These are phyloP conservation scores for Botrytis tulipae DNA, from an alignment of 2,329 filamentous ascomycete species.

Conservation along the genomic window DNA sequence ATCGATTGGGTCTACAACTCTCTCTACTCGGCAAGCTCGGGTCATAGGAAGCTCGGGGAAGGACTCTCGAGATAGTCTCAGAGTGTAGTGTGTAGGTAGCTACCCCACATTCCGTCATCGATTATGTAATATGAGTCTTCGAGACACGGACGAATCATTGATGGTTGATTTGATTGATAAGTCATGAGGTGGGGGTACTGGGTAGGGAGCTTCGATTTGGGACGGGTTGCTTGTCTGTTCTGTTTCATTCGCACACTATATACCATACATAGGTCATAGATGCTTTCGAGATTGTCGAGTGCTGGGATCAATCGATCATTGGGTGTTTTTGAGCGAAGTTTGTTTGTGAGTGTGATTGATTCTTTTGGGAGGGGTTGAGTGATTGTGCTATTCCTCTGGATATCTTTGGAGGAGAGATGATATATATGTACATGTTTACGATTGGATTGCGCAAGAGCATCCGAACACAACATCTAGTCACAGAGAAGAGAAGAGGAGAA, in stretches of 20 bases:
- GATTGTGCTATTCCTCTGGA: neutral
- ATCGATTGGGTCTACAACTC: neutral
- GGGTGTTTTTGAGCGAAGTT: neutral
- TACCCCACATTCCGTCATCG: slow-evolving; percentile 13
- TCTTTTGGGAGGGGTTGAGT: no score
- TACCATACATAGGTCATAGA: no score
- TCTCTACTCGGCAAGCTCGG: neutral
- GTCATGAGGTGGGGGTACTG: neutral
- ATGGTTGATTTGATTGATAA: neutral
- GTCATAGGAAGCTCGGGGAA: no score
- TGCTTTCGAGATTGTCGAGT: neutral
- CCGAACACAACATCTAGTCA: no score
- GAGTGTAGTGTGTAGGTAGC: neutral
- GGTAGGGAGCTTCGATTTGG: neutral
- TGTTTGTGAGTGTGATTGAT: neutral
- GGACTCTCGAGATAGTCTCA: no score
- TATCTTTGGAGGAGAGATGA: neutral
- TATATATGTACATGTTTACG: no score
- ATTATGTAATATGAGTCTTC: neutral
- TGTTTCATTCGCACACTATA: no score
- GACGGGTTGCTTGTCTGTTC: neutral
- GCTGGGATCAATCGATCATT: neutral
- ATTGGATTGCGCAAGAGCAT: no score
- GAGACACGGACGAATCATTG: neutral
- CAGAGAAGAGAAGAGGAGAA: neutral